These are phyloP conservation scores for Hordeum pubiflorum DNA, from an alignment of 202 grass and related monocot genomes.

Conservation along the genomic window DNA sequence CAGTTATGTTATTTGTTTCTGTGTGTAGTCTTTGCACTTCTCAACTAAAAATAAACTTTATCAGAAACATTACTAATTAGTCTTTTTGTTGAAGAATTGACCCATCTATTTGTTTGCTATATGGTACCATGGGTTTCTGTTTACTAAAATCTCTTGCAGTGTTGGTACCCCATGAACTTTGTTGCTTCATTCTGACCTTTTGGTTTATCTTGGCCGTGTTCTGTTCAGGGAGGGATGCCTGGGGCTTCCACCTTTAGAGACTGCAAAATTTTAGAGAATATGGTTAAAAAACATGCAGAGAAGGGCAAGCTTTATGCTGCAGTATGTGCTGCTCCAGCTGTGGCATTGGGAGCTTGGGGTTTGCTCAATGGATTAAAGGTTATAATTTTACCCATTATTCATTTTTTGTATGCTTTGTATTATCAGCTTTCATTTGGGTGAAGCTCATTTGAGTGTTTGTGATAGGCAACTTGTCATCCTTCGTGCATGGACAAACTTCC, in stretches of 20 bases:
- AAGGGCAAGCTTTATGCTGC: constrained; percentile 71
- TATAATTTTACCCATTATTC: neutral
- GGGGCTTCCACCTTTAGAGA: constrained; percentile 55
- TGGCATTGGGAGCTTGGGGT: constrained; percentile 77
- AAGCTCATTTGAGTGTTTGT: constrained; percentile 1
- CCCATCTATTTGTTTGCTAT: neutral
- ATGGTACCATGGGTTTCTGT: neutral
- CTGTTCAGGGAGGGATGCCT: constrained; percentile 53
- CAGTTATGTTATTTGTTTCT: neutral
- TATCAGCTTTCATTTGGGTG: neutral
- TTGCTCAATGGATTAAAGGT: constrained; percentile 81
- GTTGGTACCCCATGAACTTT: neutral
- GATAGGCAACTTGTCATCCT: constrained; percentile 82
- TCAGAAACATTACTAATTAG: too few species aligned
- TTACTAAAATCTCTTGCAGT: neutral
- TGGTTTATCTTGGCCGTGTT: neutral
- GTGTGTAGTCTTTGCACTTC: neutral
- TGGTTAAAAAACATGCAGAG: constrained; percentile 69
- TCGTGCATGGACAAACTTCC: constrained; percentile 81
- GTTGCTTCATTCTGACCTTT: neutral
- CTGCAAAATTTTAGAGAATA: constrained; percentile 48
- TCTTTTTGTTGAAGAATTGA: neutral
- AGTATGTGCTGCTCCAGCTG: constrained; percentile 67
- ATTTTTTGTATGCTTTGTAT: neutral
- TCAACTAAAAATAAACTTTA: neutral